These are phyloP conservation scores for Fusarium heterosporum DNA, from an alignment of 2,329 filamentous ascomycete species.

Conservation along the genomic window DNA sequence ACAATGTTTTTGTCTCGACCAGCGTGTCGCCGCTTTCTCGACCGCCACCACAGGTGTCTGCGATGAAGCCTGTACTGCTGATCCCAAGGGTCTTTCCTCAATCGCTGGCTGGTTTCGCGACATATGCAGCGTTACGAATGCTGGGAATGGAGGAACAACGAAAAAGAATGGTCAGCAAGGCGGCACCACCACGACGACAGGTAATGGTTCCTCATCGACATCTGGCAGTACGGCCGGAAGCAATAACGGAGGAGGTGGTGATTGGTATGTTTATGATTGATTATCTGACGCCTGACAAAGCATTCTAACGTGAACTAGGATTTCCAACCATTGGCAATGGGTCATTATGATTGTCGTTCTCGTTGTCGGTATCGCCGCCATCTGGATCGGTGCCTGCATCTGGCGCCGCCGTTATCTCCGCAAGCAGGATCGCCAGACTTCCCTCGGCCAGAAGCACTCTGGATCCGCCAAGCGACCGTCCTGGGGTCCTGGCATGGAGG, in stretches of 20 bases:
- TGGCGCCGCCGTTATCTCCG: constrained; percentile 80
- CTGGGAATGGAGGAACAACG: constrained; percentile 25
- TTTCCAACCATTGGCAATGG: constrained; percentile 80
- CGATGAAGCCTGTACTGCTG: constrained; percentile 62
- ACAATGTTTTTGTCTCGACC: constrained; percentile 79
- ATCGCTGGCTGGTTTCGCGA: constrained; percentile 78
- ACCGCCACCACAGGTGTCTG: constrained; percentile 70
- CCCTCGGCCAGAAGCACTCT: constrained; percentile 54
- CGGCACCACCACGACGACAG: constrained; percentile 32
- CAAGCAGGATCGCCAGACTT: constrained; percentile 69
- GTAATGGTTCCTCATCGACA: constrained; percentile 15
- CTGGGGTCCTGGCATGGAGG: constrained; percentile 51
- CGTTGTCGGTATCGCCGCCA: constrained; percentile 72
- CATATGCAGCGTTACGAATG: constrained; percentile 66
- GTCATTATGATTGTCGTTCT: constrained; percentile 84
- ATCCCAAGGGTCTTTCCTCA: constrained; percentile 59
- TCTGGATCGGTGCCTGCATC: constrained; percentile 76
- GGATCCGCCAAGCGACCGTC: constrained; percentile 53
- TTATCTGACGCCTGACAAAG: background rate
- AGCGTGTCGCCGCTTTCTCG: constrained; percentile 68
- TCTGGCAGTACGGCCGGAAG: constrained; percentile 17
- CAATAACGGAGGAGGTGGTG: constrained; percentile 53
- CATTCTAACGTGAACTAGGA: constrained; percentile 59
- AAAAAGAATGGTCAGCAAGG: constrained; percentile 11
- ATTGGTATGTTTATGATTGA: constrained; percentile 58